These are phyloP conservation scores for Cladosporium sphaerospermum DNA, from an alignment of 2,329 filamentous ascomycete genomes.

Conservation along the genomic window DNA sequence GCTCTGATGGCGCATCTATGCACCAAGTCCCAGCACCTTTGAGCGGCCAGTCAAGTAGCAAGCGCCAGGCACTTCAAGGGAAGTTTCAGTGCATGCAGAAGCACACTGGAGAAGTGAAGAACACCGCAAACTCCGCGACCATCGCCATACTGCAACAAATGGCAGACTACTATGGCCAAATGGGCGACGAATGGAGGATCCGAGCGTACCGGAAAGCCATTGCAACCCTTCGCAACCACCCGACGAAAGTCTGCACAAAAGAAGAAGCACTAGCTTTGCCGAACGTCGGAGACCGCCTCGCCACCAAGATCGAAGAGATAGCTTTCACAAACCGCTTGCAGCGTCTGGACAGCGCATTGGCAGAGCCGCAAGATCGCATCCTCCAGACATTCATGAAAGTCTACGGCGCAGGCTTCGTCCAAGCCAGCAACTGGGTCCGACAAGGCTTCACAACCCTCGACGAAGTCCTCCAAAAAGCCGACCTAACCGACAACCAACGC, in stretches of 20 bases:
- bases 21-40: not conserved
- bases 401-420: constrained; percentile 67
- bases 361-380: constrained; percentile 59
- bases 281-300: constrained; percentile 65
- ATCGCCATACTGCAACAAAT: constrained; percentile 74
- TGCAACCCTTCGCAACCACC: constrained; percentile 62
- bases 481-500: constrained; percentile 62
- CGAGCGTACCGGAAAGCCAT: constrained; percentile 73
- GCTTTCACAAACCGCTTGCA: constrained; percentile 65
- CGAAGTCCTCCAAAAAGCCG: constrained; percentile 58
- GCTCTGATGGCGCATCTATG: constrained; percentile 15
- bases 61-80: constrained; percentile 26
- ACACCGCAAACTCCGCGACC: constrained; percentile 67
- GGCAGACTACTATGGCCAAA: constrained; percentile 67
- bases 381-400: constrained; percentile 68
- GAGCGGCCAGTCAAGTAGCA: constrained; percentile 1
- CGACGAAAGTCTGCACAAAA: constrained; percentile 57
- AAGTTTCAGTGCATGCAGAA: constrained; percentile 56
- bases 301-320: constrained; percentile 85
- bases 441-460: constrained; percentile 68
- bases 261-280: constrained; percentile 63
- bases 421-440: constrained; percentile 70
- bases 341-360: constrained; percentile 63
- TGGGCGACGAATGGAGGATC: constrained; percentile 71
- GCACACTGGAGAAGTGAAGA: constrained; percentile 37